Conservation (phyloP, 805 yeast species). For the Lachancea waltii region DNA sequence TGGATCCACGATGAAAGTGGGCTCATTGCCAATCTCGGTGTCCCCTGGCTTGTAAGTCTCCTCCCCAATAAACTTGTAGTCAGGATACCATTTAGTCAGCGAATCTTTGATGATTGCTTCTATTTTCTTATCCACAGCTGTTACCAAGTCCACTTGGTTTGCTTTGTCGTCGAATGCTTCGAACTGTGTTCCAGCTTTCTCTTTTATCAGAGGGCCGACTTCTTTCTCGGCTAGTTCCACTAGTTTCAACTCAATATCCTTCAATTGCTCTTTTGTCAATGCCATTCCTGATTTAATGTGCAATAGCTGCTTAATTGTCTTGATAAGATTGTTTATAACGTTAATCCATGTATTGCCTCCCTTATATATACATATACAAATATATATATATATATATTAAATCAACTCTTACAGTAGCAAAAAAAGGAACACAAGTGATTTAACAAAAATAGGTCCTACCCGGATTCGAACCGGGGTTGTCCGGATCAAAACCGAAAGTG, state of each 20-base stretch:
- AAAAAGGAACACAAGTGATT: too few species aligned
- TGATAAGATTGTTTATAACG: too few species aligned
- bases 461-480: constrained; percentile 83
- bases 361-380: too few species aligned
- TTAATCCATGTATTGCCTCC: too few species aligned
- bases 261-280: constrained; percentile 18
- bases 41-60: constrained; percentile 48
- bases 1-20: constrained; percentile 61
- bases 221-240: constrained; percentile 19
- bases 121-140: constrained; percentile 52
- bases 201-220: constrained; percentile 26
- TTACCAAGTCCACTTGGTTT: constrained; percentile 56
- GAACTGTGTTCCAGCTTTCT: constrained; percentile 22
- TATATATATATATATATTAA: too few species aligned
- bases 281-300: constrained; percentile 16
- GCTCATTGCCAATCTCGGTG: constrained; percentile 41
- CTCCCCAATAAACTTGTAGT: constrained; percentile 53
- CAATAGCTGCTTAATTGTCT: too few species aligned
- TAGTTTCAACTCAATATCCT: constrained; percentile 22
- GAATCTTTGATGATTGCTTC: constrained; percentile 34
- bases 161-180: constrained; percentile 48
- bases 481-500: constrained; percentile 77
- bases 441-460: constrained; percentile 59
- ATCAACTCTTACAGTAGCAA: too few species aligned
- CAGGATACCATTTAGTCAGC: constrained; percentile 38